Percentiles rank a stretch among this genome's conserved stretches.
phyloP scores from a whole-genome alignment of 164 flowering plant species.

The Akebia trifoliata region DNA sequence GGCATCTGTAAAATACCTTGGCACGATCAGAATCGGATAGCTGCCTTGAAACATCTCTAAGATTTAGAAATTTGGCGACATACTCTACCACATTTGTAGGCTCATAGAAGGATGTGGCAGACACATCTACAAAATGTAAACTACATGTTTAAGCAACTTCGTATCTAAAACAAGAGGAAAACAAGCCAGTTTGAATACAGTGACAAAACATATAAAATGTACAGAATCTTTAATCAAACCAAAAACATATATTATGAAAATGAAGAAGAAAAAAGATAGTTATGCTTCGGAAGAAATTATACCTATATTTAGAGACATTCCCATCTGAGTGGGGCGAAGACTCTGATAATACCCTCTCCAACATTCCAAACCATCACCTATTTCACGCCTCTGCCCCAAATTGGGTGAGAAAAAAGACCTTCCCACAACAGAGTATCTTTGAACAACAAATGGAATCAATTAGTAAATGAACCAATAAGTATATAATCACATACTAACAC shows the following conservation, averaged over 20 bases:
- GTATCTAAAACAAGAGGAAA: neutral
- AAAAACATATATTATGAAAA: neutral
- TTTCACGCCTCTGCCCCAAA: conserved; percentile 27
- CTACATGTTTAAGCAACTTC: neutral
- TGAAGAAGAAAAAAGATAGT: neutral
- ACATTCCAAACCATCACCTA: conserved; percentile 61
- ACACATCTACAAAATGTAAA: conserved; percentile 48
- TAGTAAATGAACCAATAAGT: neutral
- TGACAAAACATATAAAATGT: neutral
- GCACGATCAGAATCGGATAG: conserved; percentile 51
- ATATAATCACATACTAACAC: neutral
- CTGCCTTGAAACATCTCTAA: conserved; percentile 27
- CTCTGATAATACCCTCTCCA: conserved; percentile 80
- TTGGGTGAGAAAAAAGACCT: conserved; percentile 47
- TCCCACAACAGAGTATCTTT: conserved; percentile 44
- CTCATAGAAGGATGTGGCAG: conserved; percentile 65
- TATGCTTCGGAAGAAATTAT: neutral
- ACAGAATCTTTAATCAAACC: neutral
- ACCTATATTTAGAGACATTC: conserved; percentile 76
- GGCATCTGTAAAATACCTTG: conserved; percentile 45
- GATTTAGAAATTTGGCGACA: conserved; percentile 27
- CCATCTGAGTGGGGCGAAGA: conserved; percentile 83
- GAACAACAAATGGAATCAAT: neutral
- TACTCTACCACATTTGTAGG: conserved; percentile 49
- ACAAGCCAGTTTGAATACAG: too few relatives aligned